These are phyloP conservation scores for Fonsecaea erecta DNA, from an alignment of 2,329 filamentous ascomycete species.

Conservation along the genomic window DNA sequence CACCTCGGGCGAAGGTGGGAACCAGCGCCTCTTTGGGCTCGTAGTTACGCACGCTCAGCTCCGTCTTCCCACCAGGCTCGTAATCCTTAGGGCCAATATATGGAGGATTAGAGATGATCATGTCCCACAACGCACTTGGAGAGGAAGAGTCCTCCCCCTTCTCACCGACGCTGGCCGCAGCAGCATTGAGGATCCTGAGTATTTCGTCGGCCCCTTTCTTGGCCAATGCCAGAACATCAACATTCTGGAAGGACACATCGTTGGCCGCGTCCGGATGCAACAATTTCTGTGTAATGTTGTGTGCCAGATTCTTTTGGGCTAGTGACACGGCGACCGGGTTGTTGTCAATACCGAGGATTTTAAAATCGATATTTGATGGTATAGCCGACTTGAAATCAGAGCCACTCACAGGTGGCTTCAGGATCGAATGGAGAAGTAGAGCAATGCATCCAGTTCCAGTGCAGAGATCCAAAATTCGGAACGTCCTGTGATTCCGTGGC, in stretches of 20 bases:
- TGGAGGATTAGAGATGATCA: constrained; percentile 87
- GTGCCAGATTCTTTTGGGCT: constrained; percentile 65
- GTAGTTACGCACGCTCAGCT: constrained; percentile 74
- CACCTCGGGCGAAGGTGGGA: constrained; percentile 19
- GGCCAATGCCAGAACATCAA: constrained; percentile 47
- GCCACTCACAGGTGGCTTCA: constrained; percentile 43
- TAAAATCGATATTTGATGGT: constrained; percentile 43
- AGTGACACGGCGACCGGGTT: constrained; percentile 68
- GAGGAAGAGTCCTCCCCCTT: background rate
- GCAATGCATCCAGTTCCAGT: constrained; percentile 91
- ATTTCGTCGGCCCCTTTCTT: background rate
- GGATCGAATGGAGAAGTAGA: constrained; percentile 70
- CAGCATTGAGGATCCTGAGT: constrained; percentile 4
- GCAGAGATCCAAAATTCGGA: constrained; percentile 81
- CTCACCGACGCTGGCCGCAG: background rate
- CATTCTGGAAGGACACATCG: constrained; percentile 54
- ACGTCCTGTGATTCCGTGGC: constrained; percentile 21
- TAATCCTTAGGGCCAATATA: constrained; percentile 77
- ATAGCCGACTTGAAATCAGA: background rate
- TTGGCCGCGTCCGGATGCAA: constrained; percentile 39
- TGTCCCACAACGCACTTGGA: constrained; percentile 51
- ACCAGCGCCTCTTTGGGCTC: constrained; percentile 84
- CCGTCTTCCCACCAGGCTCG: constrained; percentile 59
- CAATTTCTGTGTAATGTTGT: constrained; percentile 50
- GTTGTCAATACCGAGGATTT: constrained; percentile 74